These are phyloP conservation scores for Aureobasidium leucospermi DNA, from an alignment of 2,329 filamentous ascomycete species.

Conservation along the genomic window DNA sequence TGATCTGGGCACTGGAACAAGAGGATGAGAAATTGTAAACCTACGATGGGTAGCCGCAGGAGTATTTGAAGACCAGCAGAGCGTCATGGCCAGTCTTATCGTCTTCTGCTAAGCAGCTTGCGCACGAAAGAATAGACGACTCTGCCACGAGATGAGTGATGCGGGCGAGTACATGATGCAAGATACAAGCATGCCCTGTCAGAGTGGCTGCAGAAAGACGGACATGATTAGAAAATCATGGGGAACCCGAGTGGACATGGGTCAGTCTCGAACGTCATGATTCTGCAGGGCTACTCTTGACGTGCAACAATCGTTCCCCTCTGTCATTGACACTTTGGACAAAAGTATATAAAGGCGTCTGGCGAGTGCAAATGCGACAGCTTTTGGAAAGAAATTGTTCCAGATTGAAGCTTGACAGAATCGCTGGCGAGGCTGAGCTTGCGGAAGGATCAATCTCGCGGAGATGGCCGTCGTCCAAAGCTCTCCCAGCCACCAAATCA, in stretches of 20 bases:
- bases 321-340: background rate
- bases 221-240: background rate
- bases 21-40: background rate
- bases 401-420: too few relatives aligned
- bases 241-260: background rate
- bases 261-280: conserved; percentile 4
- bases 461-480: background rate
- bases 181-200: conserved; percentile 10
- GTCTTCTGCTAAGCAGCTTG: background rate
- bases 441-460: background rate
- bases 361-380: too few relatives aligned
- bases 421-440: too few relatives aligned
- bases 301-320: background rate
- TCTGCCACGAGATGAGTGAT: background rate
- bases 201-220: conserved; percentile 1
- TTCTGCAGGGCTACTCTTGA: background rate
- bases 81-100: background rate
- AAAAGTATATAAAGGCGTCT: too few relatives aligned
- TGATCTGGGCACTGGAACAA: background rate
- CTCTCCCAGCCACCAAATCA: background rate
- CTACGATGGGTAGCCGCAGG: background rate
- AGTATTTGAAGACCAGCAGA: background rate
- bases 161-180: background rate
- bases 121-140: too few relatives aligned
- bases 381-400: too few relatives aligned